phyloP scores from a whole-genome alignment of 2,329 filamentous ascomycete species.

The Ophiosphaerella herpotricha region DNA sequence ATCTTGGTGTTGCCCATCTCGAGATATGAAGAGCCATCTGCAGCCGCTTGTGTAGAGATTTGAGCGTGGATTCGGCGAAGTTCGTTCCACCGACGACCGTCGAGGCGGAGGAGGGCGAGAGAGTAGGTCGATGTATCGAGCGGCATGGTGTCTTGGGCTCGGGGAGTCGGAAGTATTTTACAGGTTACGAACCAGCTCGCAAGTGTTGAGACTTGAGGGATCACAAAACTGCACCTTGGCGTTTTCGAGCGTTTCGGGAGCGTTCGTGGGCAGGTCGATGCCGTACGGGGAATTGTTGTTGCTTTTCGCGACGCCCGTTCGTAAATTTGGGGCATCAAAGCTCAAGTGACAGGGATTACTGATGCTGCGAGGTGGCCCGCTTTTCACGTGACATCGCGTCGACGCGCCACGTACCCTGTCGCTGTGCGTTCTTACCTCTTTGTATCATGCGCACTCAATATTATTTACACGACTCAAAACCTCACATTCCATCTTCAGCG shows the following conservation, averaged over 20 bases:
- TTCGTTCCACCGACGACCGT: slow-evolving; percentile 94
- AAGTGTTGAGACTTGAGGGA: neutral
- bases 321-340: slow-evolving; percentile 20
- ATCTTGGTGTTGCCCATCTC: slow-evolving; percentile 98
- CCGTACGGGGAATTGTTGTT: neutral
- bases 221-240: neutral
- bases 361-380: slow-evolving; percentile 17
- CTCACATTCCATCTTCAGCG: too few species aligned
- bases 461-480: too few species aligned
- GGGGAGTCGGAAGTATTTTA: too few species aligned
- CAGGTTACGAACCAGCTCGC: too few species aligned
- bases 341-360: slow-evolving; percentile 13
- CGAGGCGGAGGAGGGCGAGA: slow-evolving; percentile 70
- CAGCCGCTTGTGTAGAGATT: slow-evolving; percentile 88
- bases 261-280: neutral
- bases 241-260: neutral
- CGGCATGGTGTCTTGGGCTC: slow-evolving; percentile 65
- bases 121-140: slow-evolving; percentile 93
- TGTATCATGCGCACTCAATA: neutral
- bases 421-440: neutral
- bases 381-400: slow-evolving; percentile 35
- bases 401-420: slow-evolving; percentile 12
- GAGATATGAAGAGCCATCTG: slow-evolving; percentile 90
- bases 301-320: neutral
- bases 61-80: slow-evolving; percentile 85